These are phyloP conservation scores for Suillus subalutaceus DNA, from an alignment of 768 basidiomycete species.

Conservation along the genomic window DNA sequence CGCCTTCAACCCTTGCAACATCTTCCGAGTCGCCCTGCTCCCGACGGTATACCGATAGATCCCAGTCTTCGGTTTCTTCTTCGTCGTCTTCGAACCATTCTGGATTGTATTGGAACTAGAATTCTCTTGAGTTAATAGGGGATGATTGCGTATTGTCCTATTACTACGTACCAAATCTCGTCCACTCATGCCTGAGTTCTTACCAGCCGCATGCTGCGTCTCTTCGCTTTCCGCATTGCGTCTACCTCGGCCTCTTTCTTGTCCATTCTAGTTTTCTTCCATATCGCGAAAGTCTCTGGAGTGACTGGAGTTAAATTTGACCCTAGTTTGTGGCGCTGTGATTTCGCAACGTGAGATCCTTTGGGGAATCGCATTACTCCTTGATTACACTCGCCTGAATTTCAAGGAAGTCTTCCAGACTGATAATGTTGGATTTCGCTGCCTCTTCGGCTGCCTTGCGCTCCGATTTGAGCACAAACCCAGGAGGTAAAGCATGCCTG, in stretches of 20 bases:
- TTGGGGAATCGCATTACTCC: neutral
- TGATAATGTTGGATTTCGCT: constrained; percentile 86
- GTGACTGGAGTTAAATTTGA: constrained; percentile 91
- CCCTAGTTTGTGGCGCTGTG: constrained; percentile 92
- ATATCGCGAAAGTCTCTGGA: constrained; percentile 84
- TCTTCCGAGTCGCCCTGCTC: constrained; percentile 40
- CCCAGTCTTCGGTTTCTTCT: constrained; percentile 53
- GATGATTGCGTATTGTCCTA: constrained; percentile 1
- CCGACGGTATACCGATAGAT: constrained; percentile 56
- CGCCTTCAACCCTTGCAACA: constrained; percentile 20
- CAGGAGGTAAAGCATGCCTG: constrained; percentile 93
- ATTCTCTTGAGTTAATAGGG: constrained; percentile 13
- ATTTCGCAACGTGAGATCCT: constrained; percentile 12
- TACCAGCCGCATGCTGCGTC: constrained; percentile 80
- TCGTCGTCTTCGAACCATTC: constrained; percentile 89
- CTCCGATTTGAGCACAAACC: constrained; percentile 94
- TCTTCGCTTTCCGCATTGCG: constrained; percentile 78
- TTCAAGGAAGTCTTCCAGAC: constrained; percentile 95
- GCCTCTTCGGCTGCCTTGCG: constrained; percentile 90
- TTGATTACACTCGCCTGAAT: constrained; percentile 73
- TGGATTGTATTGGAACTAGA: constrained; percentile 92
- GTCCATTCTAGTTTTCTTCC: constrained; percentile 95
- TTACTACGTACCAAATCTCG: constrained; percentile 76
- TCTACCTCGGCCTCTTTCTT: constrained; percentile 94
- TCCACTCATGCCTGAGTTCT: constrained; percentile 92